A percentile compares a stretch with the other conserved stretches of the same genome.
phyloP scores from a whole-genome alignment of 179 eudicot genomes.

The Silene noctiflora region DNA sequence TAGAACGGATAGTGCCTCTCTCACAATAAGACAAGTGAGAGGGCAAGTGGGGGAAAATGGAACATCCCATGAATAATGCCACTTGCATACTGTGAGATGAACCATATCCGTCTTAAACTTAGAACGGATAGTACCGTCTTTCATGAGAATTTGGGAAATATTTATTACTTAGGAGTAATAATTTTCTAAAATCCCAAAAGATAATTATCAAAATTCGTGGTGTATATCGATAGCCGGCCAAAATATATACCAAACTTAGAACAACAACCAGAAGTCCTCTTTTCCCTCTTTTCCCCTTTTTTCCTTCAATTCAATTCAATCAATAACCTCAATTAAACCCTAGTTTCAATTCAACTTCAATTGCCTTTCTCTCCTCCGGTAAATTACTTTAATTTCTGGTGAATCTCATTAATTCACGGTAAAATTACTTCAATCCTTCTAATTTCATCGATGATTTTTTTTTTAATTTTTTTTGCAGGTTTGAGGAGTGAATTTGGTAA shows the following conservation, averaged over 20 bases:
- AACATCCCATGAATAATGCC: too few species aligned
- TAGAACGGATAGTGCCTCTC: too few species aligned
- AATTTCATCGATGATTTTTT: neutral
- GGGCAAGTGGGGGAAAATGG: too few species aligned
- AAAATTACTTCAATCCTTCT: neutral
- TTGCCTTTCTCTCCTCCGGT: slow-evolving; percentile 24
- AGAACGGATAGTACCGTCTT: too few species aligned
- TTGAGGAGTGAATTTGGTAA: slow-evolving; percentile 3
- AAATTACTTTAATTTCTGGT: neutral
- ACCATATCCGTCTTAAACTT: too few species aligned
- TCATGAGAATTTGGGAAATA: too few species aligned
- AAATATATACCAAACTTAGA: slow-evolving; percentile 8
- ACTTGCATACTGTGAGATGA: too few species aligned
- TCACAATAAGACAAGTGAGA: too few species aligned
- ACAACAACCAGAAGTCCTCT: neutral
- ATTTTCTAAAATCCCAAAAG: neutral
- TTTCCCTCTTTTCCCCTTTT: neutral
- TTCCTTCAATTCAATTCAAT: neutral
- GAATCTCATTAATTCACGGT: neutral
- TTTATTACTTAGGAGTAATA: too few species aligned
- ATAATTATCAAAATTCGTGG: neutral
- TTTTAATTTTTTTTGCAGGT: neutral
- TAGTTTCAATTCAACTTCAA: neutral
- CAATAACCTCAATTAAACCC: neutral
- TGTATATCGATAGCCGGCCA: slow-evolving; percentile 11